Evolutionary conservation across 2,329 filamentous ascomycete genomes (phyloP), one percentile per base, ranked within the genome.

Genomic region (Paracorniculantispora psalliotae): DNA sequence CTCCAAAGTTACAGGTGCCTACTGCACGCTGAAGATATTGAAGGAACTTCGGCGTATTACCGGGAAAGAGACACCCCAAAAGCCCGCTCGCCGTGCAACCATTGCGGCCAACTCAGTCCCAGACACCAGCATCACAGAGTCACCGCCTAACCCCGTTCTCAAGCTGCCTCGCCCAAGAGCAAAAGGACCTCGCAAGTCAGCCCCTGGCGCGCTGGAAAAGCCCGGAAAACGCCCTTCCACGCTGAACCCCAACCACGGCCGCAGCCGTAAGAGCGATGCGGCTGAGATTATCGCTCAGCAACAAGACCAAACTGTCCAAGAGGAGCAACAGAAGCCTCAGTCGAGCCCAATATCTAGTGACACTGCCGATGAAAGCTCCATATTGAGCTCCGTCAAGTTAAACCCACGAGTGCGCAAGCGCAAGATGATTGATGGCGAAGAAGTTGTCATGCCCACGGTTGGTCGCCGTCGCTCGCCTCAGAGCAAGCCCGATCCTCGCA

Each of bases 371-470:
- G 44, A 56, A 25, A 75, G 68, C 60, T 81, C 81, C 3, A 83
- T 83, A n/a, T 68, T 78, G 4, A 73, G 75, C 9, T 77, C 79
- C 1, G 80, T 83, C 60, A 83, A 83, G 65, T 70, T 71, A 10
- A 76, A 79, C 41, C 75, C 74, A 6, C 74, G 79, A 23, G 70
- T 74, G 41, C 73, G 79, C 60, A 81, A 78, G 65, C 74, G 75
- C 15, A 81, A 80, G 65, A 73, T 69, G 63, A 75, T 79, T 55
- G 69, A 75, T 25, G 77, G 76, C 9, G 74, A 72, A 43, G 70
- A 72, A 56, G 66, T 72, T 33, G 61, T 62, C 7, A 59, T 67
- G 53, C 69, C 69, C 19, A 59, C 23, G 23, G 57, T 30, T 21
- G 35, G 62, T 7, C 64, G 59, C 15, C 64, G 66, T 1, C 65